Evolutionary conservation across 305 asterid species (phyloP), one percentile per base, ranked within the genome.

Genomic region (Plantago lanceolata): DNA sequence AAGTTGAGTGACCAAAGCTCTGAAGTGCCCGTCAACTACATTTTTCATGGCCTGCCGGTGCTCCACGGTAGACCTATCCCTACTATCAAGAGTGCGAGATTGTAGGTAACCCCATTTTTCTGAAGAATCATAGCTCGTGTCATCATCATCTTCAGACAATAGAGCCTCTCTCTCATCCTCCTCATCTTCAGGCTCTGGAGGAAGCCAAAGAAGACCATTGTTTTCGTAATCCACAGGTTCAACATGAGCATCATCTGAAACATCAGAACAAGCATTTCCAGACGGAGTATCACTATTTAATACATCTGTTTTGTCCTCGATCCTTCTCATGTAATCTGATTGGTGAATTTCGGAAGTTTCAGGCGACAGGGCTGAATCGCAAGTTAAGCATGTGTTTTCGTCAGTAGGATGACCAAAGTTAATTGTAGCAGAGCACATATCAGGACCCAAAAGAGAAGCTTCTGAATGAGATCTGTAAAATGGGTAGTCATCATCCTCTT

Each of bases 111-210:
- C 82, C 90, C 89, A 85, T 68, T 88, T 90, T 72, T 90, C 96
- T 68, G 81, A 67, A 44, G 82, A 71, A 73, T 70, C 83, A 66
- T 76, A 81, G 52, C 73, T 66, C 52, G 75, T 78, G 71, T 78
- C 84, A 66, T 77, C 91, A 51, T 80, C 90, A 19, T 85, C 88
- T 52, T 85, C 95, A 76, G 75, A 71, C 61, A 75, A 54, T 73
- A 69, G 68, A 54, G 66, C 57, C 57, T 86, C 94, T 70, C 79
- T 76, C 65, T 86, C 96, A 63, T 88, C 92, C 73, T 84, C 95
- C 67, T 78, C 92, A 67, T 80, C 80, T 67, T 86, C 95, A 68
- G 96, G 95, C 69, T 86, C 92, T 26, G 96, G 90, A 19, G 96
- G 96, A 59, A 81, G 70, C 95, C 96, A 88, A 64, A 88, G 83